phyloP scores from a whole-genome alignment of 768 basidiomycete genomes.

The Sistotremastrum niveocremeum region DNA sequence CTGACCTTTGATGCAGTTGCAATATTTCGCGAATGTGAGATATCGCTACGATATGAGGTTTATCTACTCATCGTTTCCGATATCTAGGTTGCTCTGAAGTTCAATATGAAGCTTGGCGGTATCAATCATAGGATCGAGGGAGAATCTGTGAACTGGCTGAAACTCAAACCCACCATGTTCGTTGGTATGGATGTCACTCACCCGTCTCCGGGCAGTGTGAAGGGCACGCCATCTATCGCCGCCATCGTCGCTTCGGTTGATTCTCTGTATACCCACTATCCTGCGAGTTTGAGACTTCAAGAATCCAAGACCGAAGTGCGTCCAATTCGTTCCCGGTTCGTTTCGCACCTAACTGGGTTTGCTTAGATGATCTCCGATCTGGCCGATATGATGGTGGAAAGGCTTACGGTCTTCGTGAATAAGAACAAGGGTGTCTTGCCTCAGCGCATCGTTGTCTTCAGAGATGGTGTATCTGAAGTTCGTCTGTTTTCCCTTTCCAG shows the following conservation, averaged over 20 bases:
- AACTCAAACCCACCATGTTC: conserved; percentile 58
- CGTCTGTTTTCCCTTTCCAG: conserved; percentile 7
- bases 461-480: conserved; percentile 77
- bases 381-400: conserved; percentile 53
- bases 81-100: conserved; percentile 44
- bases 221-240: conserved; percentile 71
- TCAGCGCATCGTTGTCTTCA: conserved; percentile 55
- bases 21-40: conserved; percentile 59
- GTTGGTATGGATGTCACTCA: conserved; percentile 81
- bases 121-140: conserved; percentile 58
- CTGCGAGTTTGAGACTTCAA: conserved; percentile 60
- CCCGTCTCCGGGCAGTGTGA: conserved; percentile 59
- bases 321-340: background rate
- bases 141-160: conserved; percentile 48
- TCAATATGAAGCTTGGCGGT: conserved; percentile 75
- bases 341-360: background rate
- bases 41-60: too few relatives aligned
- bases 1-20: conserved; percentile 32
- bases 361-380: conserved; percentile 51
- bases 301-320: conserved; percentile 59
- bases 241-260: conserved; percentile 74
- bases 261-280: conserved; percentile 58
- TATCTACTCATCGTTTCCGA: background rate
- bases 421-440: conserved; percentile 42
- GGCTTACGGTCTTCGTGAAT: conserved; percentile 41